Conservation (phyloP, 2,329 filamentous ascomycete species). For the Didymella lethalis region DNA sequence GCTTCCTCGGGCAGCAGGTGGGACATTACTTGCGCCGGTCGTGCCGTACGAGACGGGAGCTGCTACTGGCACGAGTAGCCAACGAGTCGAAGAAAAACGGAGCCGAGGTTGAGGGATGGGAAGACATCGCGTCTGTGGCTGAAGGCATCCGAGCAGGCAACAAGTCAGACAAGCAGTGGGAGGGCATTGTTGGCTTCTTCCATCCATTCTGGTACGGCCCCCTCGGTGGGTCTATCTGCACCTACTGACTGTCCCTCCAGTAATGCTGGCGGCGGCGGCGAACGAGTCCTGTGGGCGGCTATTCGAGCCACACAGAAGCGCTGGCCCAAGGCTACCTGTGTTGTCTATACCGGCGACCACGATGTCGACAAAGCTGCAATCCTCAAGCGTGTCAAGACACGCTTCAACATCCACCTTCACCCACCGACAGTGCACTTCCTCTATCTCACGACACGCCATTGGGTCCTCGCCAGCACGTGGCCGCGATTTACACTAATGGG, state of each 20-base stretch:
- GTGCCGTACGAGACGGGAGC: conserved; percentile 44
- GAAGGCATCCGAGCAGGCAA: conserved; percentile 27
- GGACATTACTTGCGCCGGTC: conserved; percentile 44
- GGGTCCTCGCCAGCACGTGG: conserved; percentile 86
- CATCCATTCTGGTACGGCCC: conserved; percentile 89
- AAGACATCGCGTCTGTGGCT: conserved; percentile 13
- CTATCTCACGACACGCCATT: conserved; percentile 86
- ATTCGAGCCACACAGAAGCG: conserved; percentile 87
- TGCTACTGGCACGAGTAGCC: conserved; percentile 45
- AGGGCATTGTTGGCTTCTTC: conserved; percentile 92
- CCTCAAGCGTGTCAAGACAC: conserved; percentile 75
- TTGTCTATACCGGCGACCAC: conserved; percentile 95
- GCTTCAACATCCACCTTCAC: conserved; percentile 92
- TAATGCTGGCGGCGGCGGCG: conserved; percentile 94
- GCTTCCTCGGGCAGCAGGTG: conserved; percentile 37
- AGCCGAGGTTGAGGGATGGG: conserved; percentile 64
- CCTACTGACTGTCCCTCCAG: conserved; percentile 56
- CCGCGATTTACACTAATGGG: conserved; percentile 91
- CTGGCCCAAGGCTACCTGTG: conserved; percentile 87
- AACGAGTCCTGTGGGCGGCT: conserved; percentile 95
- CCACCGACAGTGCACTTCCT: conserved; percentile 84
- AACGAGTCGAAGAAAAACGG: conserved; percentile 40
- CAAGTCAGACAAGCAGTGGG: conserved; percentile 69
- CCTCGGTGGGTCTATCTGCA: not conserved
- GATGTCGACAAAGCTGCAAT: conserved; percentile 83